Conservation (phyloP, 345 rosid species). For the Gossypium arboreum region DNA sequence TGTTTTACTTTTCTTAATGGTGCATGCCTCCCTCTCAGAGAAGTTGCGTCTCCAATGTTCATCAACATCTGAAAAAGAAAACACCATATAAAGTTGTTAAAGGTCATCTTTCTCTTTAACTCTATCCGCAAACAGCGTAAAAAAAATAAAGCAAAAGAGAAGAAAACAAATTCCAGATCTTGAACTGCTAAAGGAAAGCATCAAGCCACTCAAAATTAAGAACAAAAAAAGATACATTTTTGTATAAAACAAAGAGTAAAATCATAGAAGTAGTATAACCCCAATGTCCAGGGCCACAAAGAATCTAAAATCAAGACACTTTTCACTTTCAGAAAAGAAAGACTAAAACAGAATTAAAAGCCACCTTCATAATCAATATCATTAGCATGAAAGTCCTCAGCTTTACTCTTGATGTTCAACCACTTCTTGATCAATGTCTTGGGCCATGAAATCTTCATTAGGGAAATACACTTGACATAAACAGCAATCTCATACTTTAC, state of each 20-base stretch:
- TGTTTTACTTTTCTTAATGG: conserved; percentile 73
- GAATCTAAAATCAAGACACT: conserved; percentile 15
- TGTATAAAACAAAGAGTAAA: no score
- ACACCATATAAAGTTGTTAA: conserved; percentile 11
- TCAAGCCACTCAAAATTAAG: no score
- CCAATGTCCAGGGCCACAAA: not conserved
- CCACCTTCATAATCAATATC: conserved; percentile 50
- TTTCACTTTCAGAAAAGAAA: not conserved
- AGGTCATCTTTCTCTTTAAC: no score
- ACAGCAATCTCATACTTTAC: conserved; percentile 14
- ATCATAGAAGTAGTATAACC: no score
- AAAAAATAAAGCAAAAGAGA: no score
- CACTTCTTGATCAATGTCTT: conserved; percentile 93
- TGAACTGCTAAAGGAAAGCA: no score
- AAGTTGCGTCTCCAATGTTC: conserved; percentile 71
- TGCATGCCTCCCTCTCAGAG: conserved; percentile 81
- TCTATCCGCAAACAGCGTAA: no score
- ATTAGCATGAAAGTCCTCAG: conserved; percentile 80
- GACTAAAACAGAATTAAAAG: conserved; percentile 1
- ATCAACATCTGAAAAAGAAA: conserved; percentile 66
- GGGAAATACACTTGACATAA: conserved; percentile 6
- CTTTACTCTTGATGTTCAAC: conserved; percentile 81
- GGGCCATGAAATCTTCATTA: conserved; percentile 85
- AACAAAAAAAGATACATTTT: no score
- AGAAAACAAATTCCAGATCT: no score